Evolutionary conservation across 73 alveolate species (phyloP).

Genomic region (Paramecium sexaurelia): DNA sequence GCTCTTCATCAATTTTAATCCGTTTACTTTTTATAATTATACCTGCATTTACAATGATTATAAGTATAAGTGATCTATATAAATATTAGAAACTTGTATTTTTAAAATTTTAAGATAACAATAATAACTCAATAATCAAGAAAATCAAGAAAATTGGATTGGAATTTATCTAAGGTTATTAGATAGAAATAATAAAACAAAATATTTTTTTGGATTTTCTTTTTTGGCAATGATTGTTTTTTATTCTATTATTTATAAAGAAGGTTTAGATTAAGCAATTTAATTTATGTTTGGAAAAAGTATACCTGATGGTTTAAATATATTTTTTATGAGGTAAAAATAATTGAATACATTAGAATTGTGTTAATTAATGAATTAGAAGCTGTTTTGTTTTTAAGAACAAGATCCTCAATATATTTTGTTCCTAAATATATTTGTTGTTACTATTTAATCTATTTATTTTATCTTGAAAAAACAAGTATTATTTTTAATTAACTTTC

Average conservation of each 20-base stretch:
- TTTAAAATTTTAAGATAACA: background rate
- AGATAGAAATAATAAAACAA: slow-evolving; percentile 3
- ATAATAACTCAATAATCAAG: background rate
- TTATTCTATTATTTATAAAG: slow-evolving; percentile 6
- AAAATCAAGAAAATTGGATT: background rate
- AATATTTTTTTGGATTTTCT: background rate
- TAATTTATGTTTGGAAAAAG: slow-evolving; percentile 19
- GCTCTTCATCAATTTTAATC: slow-evolving; percentile 39
- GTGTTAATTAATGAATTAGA: slow-evolving; percentile 13
- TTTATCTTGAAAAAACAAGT: slow-evolving; percentile 17
- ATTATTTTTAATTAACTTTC: background rate
- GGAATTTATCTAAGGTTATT: slow-evolving; percentile 35
- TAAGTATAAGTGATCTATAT: background rate
- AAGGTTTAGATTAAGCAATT: background rate
- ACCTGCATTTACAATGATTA: slow-evolving; percentile 25
- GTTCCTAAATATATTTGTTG: background rate
- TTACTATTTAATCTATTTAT: background rate
- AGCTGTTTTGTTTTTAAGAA: slow-evolving; percentile 52
- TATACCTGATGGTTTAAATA: slow-evolving; percentile 51
- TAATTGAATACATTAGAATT: background rate
- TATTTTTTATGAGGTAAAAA: slow-evolving; percentile 3
- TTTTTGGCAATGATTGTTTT: slow-evolving; percentile 49
- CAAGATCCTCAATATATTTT: slow-evolving; percentile 50
- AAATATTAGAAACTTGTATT: background rate
- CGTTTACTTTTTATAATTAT: slow-evolving; percentile 4